phyloP scores from a whole-genome alignment of 495 filamentous ascomycete genomes.

The Hypoxylon cercidicola region DNA sequence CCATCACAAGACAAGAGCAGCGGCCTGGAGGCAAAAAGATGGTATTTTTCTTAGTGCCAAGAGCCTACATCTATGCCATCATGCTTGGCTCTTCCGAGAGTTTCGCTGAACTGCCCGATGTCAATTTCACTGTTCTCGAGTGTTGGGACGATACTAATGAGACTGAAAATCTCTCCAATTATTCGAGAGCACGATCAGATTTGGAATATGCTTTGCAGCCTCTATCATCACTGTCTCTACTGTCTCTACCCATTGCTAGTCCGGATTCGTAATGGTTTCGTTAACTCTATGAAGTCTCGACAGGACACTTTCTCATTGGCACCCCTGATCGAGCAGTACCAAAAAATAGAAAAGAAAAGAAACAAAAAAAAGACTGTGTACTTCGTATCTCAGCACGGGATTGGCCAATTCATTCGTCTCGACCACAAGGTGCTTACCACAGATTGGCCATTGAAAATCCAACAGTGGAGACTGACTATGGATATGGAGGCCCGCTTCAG shows the following conservation, averaged over 20 bases:
- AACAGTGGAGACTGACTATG: slow-evolving; percentile 75
- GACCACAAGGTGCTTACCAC: slow-evolving; percentile 64
- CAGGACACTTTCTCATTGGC: no score
- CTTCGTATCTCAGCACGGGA: slow-evolving; percentile 65
- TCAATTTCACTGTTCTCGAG: slow-evolving; percentile 71
- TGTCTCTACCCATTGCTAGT: no score
- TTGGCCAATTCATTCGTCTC: slow-evolving; percentile 70
- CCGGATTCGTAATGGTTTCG: no score
- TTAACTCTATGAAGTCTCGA: no score
- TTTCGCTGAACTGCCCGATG: slow-evolving; percentile 63
- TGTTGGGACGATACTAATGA: slow-evolving; percentile 68
- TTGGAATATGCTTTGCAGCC: slow-evolving; percentile 51
- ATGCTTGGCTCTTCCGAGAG: no score
- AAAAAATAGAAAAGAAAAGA: no score
- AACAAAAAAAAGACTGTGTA: no score
- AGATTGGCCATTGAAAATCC: slow-evolving; percentile 69
- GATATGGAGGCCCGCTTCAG: slow-evolving; percentile 68
- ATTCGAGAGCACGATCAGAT: slow-evolving; percentile 75
- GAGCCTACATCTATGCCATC: no score
- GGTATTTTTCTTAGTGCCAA: no score
- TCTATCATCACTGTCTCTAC: no score
- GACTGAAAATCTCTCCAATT: slow-evolving; percentile 79
- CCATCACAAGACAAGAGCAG: no score
- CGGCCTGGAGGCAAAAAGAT: no score
- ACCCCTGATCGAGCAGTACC: slow-evolving; percentile 67